Conservation (phyloP, 768 basidiomycete genomes). For the Sutorius australiensis region DNA sequence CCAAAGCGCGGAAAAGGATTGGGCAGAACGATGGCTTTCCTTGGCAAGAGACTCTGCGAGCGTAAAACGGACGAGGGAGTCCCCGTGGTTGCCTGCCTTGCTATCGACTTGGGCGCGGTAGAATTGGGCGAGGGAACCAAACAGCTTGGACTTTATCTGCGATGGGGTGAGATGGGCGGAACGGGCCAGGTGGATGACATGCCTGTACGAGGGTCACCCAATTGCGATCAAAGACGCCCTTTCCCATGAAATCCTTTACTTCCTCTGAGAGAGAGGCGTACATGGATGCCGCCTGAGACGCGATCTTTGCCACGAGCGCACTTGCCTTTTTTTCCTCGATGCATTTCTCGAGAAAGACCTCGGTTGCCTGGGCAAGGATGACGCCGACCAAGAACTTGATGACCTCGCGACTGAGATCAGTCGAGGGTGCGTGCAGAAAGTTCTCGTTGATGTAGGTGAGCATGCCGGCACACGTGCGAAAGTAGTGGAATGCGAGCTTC, state of each 20-base stretch:
- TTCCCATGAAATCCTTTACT: constrained; percentile 94
- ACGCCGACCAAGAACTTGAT: constrained; percentile 88
- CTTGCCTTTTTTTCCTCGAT: constrained; percentile 86
- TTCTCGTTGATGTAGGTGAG: constrained; percentile 99
- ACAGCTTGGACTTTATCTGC: constrained; percentile 90
- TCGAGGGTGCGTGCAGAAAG: constrained; percentile 96
- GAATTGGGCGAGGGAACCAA: constrained; percentile 82
- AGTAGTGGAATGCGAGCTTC: constrained; percentile 92
- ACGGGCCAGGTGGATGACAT: constrained; percentile 10
- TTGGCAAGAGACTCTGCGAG: constrained; percentile 78
- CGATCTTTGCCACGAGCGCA: constrained; percentile 79
- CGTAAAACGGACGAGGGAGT: constrained; percentile 74
- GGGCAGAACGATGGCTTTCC: constrained; percentile 70
- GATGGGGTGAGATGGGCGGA: constrained; percentile 2
- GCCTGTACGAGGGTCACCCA: constrained; percentile 90
- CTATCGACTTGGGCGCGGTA: constrained; percentile 79
- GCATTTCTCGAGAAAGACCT: constrained; percentile 94
- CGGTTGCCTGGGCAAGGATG: constrained; percentile 90
- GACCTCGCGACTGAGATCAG: constrained; percentile 90
- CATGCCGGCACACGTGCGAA: constrained; percentile 90
- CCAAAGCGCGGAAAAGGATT: constrained; percentile 69
- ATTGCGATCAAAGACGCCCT: constrained; percentile 91
- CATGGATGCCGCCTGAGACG: constrained; percentile 74
- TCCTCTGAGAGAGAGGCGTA: constrained; percentile 85
- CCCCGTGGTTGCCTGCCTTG: constrained; percentile 77